Base-by-base conservation (phyloP, 495 filamentous ascomycete genomes). In the Aspergillus taichungensis region DNA sequence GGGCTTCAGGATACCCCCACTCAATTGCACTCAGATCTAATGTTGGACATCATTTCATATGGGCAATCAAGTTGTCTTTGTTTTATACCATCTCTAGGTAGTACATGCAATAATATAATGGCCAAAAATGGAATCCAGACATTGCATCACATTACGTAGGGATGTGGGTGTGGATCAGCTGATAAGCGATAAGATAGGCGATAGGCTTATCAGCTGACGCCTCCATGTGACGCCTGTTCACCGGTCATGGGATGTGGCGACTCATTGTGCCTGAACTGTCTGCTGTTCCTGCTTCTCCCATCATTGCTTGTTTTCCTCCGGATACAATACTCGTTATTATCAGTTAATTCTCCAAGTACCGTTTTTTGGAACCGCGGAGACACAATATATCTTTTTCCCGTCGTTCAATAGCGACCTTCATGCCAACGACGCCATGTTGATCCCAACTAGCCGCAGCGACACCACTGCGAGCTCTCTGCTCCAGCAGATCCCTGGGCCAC, bases 401-500 rank as follows among this genome's bases (percentile, higher is more conserved):
- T 24, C 4, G 18, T 24, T 24, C 18, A 24, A 24, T 24, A 24
- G 2, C 18, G 18, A 4, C 18, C 4, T 24, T 1, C 2, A 24
- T 4, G 18, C 4, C 18, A 24, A 24, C 4, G n/a, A 24, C 18
- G 18, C 18, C 18, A 24, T 24, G 18, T 24, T 24, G 18, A 24
- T 24, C 4, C 18, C 18, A 24, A 24, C 1, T 24, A 24, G 18
- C n/a, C 12, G 18, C 30, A 30, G 37, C 28, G 34, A 49, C 40
- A 42, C 45, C 47, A 48, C 49, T 37, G 34, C 35, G 13, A 33
- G 24, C 46, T 40, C 31, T 13, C 31, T 55, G 40, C 45, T 61
- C 35, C 50, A 57, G 49, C 53, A 46, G 13, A 40, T 68, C 39
- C 69, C 67, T 13, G 66, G 64, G 14, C 66, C 69, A 32, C 67